Conservation (phyloP, 805 yeast genomes). For the Zygosaccharomyces bisporus region DNA sequence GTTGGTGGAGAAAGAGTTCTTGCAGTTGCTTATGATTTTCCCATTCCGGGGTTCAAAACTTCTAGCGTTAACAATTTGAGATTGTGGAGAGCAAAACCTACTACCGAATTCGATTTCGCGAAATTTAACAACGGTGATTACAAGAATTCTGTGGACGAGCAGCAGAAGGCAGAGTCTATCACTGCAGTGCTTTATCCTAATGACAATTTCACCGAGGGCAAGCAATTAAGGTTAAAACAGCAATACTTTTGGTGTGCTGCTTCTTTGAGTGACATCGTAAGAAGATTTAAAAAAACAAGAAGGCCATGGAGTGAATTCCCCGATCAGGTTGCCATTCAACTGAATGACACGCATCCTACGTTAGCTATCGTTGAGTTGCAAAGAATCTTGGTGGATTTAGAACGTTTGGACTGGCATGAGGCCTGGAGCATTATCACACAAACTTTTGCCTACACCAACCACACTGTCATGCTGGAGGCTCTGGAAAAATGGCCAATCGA, state of each 20-base stretch:
- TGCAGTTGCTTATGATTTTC: slow-evolving; percentile 89
- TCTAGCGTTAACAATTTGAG: slow-evolving; percentile 82
- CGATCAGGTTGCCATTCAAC: slow-evolving; percentile 83
- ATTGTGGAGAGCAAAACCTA: slow-evolving; percentile 86
- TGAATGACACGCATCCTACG: slow-evolving; percentile 94
- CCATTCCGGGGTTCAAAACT: slow-evolving; percentile 87
- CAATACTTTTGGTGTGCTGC: slow-evolving; percentile 98
- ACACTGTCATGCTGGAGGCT: slow-evolving; percentile 93
- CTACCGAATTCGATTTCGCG: slow-evolving; percentile 84
- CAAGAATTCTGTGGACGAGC: slow-evolving; percentile 73
- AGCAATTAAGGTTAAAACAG: slow-evolving; percentile 87
- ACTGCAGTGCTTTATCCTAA: slow-evolving; percentile 92
- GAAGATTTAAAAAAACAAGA: slow-evolving; percentile 78
- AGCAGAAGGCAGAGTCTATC: slow-evolving; percentile 86
- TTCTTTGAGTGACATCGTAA: slow-evolving; percentile 81
- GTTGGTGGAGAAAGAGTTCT: slow-evolving; percentile 83
- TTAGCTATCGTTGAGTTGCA: slow-evolving; percentile 86
- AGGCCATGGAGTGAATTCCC: slow-evolving; percentile 80
- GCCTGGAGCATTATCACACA: slow-evolving; percentile 82
- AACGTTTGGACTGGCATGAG: slow-evolving; percentile 71
- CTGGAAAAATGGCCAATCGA: slow-evolving; percentile 94
- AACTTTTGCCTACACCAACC: slow-evolving; percentile 90
- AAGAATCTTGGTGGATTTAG: slow-evolving; percentile 79
- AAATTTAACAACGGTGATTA: slow-evolving; percentile 92
- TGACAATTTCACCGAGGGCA: slow-evolving; percentile 88